Evolutionary conservation across 192 early-diverging fungal genomes (phyloP).

Genomic region (Phycomyces nitens): DNA sequence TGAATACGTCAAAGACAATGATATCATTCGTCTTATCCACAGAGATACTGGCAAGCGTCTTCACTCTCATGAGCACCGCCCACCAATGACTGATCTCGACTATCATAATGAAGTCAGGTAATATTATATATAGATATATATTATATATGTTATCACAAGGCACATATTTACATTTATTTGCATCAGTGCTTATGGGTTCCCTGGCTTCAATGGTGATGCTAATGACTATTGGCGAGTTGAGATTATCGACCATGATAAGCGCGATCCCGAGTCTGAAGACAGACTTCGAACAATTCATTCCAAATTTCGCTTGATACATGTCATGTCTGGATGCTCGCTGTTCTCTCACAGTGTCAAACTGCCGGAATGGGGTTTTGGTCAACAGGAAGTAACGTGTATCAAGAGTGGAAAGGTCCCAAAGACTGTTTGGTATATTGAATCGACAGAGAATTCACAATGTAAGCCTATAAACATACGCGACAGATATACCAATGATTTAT

Average conservation of each 20-base stretch:
- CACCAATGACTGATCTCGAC: slow-evolving; percentile 67
- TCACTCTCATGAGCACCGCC: slow-evolving; percentile 67
- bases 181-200: slow-evolving; percentile 59
- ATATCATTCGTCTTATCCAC: slow-evolving; percentile 76
- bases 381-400: slow-evolving; percentile 96
- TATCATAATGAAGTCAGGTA: slow-evolving; percentile 75
- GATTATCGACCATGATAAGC: slow-evolving; percentile 61
- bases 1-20: slow-evolving; percentile 66
- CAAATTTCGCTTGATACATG: slow-evolving; percentile 77
- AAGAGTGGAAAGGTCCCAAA: slow-evolving; percentile 67
- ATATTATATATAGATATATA: neutral
- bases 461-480: slow-evolving; percentile 14
- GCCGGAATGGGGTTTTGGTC: slow-evolving; percentile 91
- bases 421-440: slow-evolving; percentile 82
- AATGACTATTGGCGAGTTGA: slow-evolving; percentile 93
- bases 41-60: slow-evolving; percentile 55
- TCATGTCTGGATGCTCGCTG: slow-evolving; percentile 75
- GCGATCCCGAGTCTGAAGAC: slow-evolving; percentile 48
- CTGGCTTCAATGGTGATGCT: slow-evolving; percentile 77
- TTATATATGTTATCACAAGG: neutral
- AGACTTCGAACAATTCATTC: slow-evolving; percentile 63
- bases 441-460: slow-evolving; percentile 48
- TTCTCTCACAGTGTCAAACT: slow-evolving; percentile 79
- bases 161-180: neutral
- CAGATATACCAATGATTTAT: neutral